Evolutionary conservation across 306 rosid genomes (phyloP).

Genomic region (Ormosia emarginata): DNA sequence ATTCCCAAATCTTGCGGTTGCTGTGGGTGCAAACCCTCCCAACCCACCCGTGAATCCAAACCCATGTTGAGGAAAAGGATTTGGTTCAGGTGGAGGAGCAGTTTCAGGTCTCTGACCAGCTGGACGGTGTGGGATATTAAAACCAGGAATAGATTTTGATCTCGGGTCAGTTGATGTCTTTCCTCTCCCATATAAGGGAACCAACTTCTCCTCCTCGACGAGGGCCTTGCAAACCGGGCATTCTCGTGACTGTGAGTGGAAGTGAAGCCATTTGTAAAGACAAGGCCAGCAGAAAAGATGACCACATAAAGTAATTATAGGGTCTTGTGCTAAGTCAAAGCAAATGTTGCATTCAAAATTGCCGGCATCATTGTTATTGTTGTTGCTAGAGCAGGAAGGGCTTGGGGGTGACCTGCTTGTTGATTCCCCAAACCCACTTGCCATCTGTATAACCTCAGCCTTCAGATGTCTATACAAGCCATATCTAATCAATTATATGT

Average conservation of each 20-base stretch:
- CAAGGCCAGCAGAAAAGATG: slow-evolving; percentile 95
- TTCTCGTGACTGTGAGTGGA: slow-evolving; percentile 70
- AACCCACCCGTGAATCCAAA: slow-evolving; percentile 67
- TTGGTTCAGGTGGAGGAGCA: slow-evolving; percentile 66
- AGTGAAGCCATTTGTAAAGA: slow-evolving; percentile 86
- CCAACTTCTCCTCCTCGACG: slow-evolving; percentile 72
- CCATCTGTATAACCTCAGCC: slow-evolving; percentile 46
- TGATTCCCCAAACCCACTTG: slow-evolving; percentile 73
- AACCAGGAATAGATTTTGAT: slow-evolving; percentile 66
- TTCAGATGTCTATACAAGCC: slow-evolving; percentile 26
- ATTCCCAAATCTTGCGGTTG: slow-evolving; percentile 75
- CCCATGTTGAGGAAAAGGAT: slow-evolving; percentile 55
- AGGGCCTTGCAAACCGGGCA: slow-evolving; percentile 93
- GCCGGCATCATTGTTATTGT: slow-evolving; percentile 52
- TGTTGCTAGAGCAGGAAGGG: slow-evolving; percentile 49
- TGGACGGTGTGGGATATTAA: slow-evolving; percentile 74
- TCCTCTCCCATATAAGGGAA: slow-evolving; percentile 86
- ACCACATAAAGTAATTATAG: slow-evolving; percentile 80
- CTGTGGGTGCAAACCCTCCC: slow-evolving; percentile 72
- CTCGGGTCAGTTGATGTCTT: slow-evolving; percentile 86
- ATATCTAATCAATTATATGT: slow-evolving; percentile 43
- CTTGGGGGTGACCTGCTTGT: slow-evolving; percentile 62
- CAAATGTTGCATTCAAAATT: slow-evolving; percentile 90
- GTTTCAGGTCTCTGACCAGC: slow-evolving; percentile 84
- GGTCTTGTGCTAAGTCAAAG: slow-evolving; percentile 88